Evolutionary conservation across 2,329 filamentous ascomycete genomes (phyloP), one percentile per base, ranked within the genome.

Genomic region (Nigrograna mackinnonii): DNA sequence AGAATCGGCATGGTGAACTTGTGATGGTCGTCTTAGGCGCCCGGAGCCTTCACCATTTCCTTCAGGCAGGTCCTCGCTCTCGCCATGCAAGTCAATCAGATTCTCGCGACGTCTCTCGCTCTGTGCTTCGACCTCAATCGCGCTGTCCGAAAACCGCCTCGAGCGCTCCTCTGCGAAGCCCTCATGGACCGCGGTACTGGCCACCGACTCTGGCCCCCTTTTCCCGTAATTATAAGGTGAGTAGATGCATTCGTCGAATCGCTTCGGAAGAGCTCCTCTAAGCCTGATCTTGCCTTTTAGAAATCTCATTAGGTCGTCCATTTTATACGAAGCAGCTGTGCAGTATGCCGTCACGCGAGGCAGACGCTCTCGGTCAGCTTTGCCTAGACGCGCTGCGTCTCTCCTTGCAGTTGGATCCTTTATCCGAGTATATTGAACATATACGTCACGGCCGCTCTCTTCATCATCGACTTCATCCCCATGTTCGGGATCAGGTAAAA

Each of bases 191-290:
- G 58, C 54, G 22, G 58, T 52, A 43, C 63, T 68, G 33, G 58
- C 52, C 24, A 71, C 70, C 45, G 60, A 48, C 37, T 63, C 68
- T 49, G 42, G 58, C 14, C 58, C 64, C 46, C 44, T 59, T 18
- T 82, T 78, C 31, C 78, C 77, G 67, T 96, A 96, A 59, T 84
- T 86, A 69, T 95, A 99, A 0, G 92, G 90, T 9, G 92, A 90
- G 71, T 99, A 99, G 55, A 99, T 90, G 68, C 94, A 99, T 69
- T 99, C 94, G 66, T 99, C 94, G 57, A 96, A 96, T 44, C 94
- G 74, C 69, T 96, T 97, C 1, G 94, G 92, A 46, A 84, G 87
- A 13, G 91, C 84, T 14, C 89, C 89, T 57, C 89, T 82, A 22
- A 82, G 82, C 68, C 88, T 89, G 34, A 82, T 80, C 45, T 89